Evolutionary conservation across 2,329 filamentous ascomycete species (phyloP).

Genomic region (Stagonosporopsis chrysanthemi): DNA sequence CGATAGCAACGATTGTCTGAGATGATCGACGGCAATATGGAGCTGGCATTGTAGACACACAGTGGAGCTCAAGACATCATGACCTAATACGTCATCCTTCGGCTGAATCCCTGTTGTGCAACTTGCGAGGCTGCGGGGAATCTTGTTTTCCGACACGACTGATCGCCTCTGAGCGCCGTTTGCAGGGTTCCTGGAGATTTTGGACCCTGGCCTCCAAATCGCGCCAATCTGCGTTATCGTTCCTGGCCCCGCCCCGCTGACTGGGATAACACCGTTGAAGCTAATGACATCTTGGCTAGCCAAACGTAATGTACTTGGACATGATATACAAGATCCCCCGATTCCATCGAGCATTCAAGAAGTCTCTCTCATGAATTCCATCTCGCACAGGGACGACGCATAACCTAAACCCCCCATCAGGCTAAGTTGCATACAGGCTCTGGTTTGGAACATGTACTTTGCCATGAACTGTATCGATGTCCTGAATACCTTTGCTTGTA

Average conservation of each 20-base stretch:
- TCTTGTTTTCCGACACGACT: slow-evolving; percentile 21
- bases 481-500: not conserved
- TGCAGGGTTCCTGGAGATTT: slow-evolving; percentile 2
- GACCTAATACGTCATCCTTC: slow-evolving; percentile 19
- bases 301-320: slow-evolving; percentile 1
- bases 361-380: not conserved
- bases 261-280: not conserved
- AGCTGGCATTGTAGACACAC: not conserved
- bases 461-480: too few relatives aligned
- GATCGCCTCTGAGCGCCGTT: slow-evolving; percentile 15
- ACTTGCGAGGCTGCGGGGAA: slow-evolving; percentile 19
- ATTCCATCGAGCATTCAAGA: not conserved
- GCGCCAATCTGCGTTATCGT: slow-evolving; percentile 8
- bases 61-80: slow-evolving; percentile 17
- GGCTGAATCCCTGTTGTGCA: slow-evolving; percentile 19
- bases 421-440: not conserved
- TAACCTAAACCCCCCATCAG: not conserved
- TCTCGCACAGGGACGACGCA: not conserved
- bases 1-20: not conserved
- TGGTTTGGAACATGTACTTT: not conserved
- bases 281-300: not conserved
- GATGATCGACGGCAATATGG: slow-evolving; percentile 2
- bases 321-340: not conserved
- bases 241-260: not conserved
- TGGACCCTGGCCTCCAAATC: slow-evolving; percentile 11